These are phyloP conservation scores for Vigna nakashimae DNA, from an alignment of 306 rosid species.

Conservation along the genomic window DNA sequence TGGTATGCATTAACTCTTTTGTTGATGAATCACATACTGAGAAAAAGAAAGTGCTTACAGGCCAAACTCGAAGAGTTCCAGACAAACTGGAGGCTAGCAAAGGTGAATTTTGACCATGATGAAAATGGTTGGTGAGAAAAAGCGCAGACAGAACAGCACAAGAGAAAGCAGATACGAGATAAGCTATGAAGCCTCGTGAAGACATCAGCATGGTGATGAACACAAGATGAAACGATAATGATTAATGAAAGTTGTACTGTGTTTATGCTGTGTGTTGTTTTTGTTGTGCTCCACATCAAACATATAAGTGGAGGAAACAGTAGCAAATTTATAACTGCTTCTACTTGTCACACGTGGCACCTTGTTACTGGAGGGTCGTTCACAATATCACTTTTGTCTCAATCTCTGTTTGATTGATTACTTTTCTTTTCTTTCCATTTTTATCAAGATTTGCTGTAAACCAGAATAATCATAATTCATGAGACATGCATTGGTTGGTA, in stretches of 20 bases:
- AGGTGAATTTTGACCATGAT: not conserved
- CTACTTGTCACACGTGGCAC: conserved; percentile 4
- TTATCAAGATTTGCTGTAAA: not conserved
- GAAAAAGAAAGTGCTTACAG: conserved; percentile 48
- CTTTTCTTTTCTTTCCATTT: not conserved
- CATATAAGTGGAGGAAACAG: not conserved
- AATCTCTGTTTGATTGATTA: not conserved
- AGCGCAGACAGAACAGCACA: conserved; percentile 60
- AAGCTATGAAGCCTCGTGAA: conserved; percentile 58
- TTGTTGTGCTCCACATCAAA: not conserved
- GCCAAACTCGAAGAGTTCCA: conserved; percentile 63
- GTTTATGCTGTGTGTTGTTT: not conserved
- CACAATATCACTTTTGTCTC: not conserved
- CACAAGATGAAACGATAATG: not conserved
- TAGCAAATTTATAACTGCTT: not conserved
- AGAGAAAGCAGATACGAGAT: conserved; percentile 68
- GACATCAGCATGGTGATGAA: conserved; percentile 33
- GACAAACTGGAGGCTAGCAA: conserved; percentile 29
- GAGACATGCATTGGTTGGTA: too few relatives aligned
- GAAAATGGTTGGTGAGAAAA: conserved; percentile 45
- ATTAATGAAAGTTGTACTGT: not conserved
- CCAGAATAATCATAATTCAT: not conserved
- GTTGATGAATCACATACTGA: not conserved
- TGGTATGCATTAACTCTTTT: not conserved
- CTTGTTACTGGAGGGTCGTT: not conserved